Evolutionary conservation across 2,329 filamentous ascomycete species (phyloP), one percentile per base, ranked within the genome.

Genomic region (Alternaria conjuncta): DNA sequence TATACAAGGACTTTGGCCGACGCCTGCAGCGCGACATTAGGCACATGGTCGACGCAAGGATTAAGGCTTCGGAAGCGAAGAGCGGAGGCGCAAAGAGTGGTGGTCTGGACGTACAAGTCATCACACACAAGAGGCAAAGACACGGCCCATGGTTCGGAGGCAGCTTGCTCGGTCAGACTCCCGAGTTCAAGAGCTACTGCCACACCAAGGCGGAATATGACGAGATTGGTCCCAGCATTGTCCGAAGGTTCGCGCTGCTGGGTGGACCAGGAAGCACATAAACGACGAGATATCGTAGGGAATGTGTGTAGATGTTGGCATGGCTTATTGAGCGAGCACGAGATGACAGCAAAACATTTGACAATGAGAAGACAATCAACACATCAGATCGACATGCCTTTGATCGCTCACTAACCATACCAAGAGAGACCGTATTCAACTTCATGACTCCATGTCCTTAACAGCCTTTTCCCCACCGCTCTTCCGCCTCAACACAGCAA

Each of bases 91-190:
- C 94, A 60, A 94, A 91, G 85, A 96, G 92, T 78, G 96, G 96
- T 74, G 96, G 96, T 68, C 83, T 99, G 72, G 96, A 99, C 59
- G 96, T 99, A 32, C 94, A 97, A 79, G 96, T 99, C 72, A 96
- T 99, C 72, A 93, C 94, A 50, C 96, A 99, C 86, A 97, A 97
- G 87, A 88, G 96, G 80, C 96, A 99, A 87, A 87, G 95, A 78
- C 95, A 99, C 80, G 96, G 96, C 18, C 96, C 96, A 30, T 99
- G 96, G 96, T 99, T 99, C 79, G 96, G 96, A 81, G 96, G 96
- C 73, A 97, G 93, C 83, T 86, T 99, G 82, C 86, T 99, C 65
- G 96, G 95, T 59, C 95, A 98, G 85, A 99, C 96, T 7, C 95
- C 96, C 5, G 96, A 99, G 82, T 99, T 99, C 87, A 89, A 93